Evolutionary conservation across 1,284 basidiomycete species (phyloP).

Genomic region (Cryptococcus depauperatus): DNA sequence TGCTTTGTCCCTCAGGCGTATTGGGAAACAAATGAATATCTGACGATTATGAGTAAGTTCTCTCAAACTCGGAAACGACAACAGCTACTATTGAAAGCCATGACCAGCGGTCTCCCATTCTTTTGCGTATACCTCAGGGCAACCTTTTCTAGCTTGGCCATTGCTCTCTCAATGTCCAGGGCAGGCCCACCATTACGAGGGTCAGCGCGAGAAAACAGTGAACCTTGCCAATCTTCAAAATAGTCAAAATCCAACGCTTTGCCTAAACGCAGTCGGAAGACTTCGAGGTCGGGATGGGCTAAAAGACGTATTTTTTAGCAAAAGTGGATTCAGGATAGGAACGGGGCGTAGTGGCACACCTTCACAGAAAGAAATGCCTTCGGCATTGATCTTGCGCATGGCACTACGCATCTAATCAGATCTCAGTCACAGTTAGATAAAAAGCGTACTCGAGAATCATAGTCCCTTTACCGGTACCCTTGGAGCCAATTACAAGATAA

Average conservation of each 20-base stretch:
- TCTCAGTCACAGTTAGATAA: not conserved
- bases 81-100: constrained; percentile 57
- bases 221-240: constrained; percentile 61
- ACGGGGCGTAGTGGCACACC: constrained; percentile 33
- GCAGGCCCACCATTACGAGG: constrained; percentile 74
- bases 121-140: constrained; percentile 56
- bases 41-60: constrained; percentile 6
- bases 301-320: constrained; percentile 40
- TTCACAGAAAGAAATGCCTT: constrained; percentile 48
- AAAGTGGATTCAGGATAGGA: not conserved
- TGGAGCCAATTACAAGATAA: constrained; percentile 66
- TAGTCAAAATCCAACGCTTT: constrained; percentile 54
- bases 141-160: constrained; percentile 81
- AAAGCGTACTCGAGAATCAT: constrained; percentile 60
- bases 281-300: constrained; percentile 59
- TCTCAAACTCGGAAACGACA: not conserved
- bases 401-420: constrained; percentile 39
- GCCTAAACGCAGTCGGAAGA: constrained; percentile 71
- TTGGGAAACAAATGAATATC: constrained; percentile 68
- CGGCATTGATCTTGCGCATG: constrained; percentile 64
- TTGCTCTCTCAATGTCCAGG: constrained; percentile 72
- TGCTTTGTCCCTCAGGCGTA: constrained; percentile 64
- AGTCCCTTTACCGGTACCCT: constrained; percentile 65
- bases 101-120: constrained; percentile 60
- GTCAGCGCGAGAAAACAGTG: constrained; percentile 66